These are phyloP conservation scores for Aegilops sharonensis DNA, from an alignment of 176 grass and related monocot genomes.

Conservation along the genomic window DNA sequence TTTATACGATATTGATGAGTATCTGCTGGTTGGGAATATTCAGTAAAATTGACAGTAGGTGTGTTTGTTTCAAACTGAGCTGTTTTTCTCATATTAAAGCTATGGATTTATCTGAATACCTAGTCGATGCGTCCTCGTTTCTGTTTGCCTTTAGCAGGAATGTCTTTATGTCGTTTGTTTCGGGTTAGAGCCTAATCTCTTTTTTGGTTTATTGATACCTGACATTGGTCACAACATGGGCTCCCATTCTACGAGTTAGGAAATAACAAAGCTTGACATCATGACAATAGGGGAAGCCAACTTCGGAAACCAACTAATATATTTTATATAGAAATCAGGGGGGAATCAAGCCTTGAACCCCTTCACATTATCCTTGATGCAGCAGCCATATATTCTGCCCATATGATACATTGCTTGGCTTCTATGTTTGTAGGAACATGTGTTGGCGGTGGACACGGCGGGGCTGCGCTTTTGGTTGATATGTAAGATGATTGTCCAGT, in stretches of 20 bases:
- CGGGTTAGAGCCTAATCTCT: not conserved
- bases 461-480: not conserved
- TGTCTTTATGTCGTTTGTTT: not conserved
- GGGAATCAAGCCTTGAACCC: not conserved
- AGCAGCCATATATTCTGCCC: not conserved
- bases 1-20: not conserved
- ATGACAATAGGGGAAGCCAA: not conserved
- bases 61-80: not conserved
- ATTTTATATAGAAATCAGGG: not conserved
- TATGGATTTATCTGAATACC: not conserved
- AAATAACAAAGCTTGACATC: not conserved
- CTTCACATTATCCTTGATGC: not conserved
- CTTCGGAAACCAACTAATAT: not conserved
- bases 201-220: not conserved
- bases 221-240: not conserved
- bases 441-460: not conserved
- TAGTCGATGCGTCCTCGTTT: not conserved
- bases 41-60: not conserved
- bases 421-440: not conserved
- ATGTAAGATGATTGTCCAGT: not conserved
- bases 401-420: not conserved
- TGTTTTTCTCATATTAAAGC: not conserved
- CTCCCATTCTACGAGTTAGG: not conserved
- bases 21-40: not conserved
- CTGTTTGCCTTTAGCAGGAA: not conserved